A percentile compares a stretch with the other conserved stretches of the same genome.
Conservation (phyloP, 2,329 filamentous ascomycete species). For the Aspergillus ruber region DNA sequence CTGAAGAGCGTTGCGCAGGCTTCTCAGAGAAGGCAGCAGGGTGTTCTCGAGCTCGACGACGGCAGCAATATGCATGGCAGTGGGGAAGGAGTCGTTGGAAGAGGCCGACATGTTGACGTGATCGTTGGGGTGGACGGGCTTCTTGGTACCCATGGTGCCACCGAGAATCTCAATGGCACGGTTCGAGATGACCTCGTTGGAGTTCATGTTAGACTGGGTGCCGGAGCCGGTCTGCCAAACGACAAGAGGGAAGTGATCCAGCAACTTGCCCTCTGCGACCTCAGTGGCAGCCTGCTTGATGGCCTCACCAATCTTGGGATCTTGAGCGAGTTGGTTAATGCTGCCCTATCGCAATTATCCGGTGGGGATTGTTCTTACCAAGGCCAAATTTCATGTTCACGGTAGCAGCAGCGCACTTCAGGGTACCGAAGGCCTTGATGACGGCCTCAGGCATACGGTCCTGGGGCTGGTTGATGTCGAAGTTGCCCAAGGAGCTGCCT, state of each 20-base stretch:
- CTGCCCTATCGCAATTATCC: constrained; percentile 5
- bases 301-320: constrained; percentile 82
- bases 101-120: constrained; percentile 99
- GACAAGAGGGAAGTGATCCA: constrained; percentile 96
- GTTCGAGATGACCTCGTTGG: constrained; percentile 99
- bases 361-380: constrained; percentile 37
- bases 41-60: constrained; percentile 85
- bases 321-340: constrained; percentile 39
- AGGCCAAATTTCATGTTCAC: constrained; percentile 95
- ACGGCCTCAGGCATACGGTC: constrained; percentile 96
- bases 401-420: constrained; percentile 91
- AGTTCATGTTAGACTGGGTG: constrained; percentile 99
- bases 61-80: constrained; percentile 98
- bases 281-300: constrained; percentile 93
- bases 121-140: constrained; percentile 98
- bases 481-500: constrained; percentile 76
- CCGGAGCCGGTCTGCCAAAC: constrained; percentile 99
- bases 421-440: constrained; percentile 86
- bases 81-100: constrained; percentile 98
- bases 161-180: constrained; percentile 96
- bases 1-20: constrained; percentile 76
- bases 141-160: constrained; percentile 90
- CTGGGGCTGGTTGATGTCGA: constrained; percentile 98
- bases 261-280: constrained; percentile 85
- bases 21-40: constrained; percentile 75